These are phyloP conservation scores for Fistulinella prunicolor DNA, from an alignment of 768 basidiomycete genomes.

Conservation along the genomic window DNA sequence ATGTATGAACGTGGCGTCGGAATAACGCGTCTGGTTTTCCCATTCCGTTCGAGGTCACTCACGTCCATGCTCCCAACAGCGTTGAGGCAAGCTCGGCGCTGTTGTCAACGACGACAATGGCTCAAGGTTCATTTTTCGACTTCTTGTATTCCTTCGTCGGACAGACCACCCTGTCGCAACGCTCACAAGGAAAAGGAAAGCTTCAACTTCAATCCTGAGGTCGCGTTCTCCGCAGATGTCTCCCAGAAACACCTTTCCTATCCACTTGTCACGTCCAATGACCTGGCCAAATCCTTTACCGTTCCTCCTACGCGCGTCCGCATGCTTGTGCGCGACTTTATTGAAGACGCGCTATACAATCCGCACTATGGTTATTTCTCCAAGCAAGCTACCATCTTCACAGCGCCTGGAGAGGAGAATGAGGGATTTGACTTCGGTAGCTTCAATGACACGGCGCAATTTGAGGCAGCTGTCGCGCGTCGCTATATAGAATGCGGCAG, in stretches of 20 bases:
- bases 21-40: slow-evolving; percentile 6
- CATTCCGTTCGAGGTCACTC: slow-evolving; percentile 4
- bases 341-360: slow-evolving; percentile 96
- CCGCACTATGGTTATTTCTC: slow-evolving; percentile 98
- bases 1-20: slow-evolving; percentile 2
- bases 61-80: slow-evolving; percentile 22
- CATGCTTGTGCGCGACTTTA: slow-evolving; percentile 95
- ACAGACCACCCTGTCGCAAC: slow-evolving; percentile 12
- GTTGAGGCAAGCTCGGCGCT: slow-evolving; percentile 15
- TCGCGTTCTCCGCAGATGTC: slow-evolving; percentile 50
- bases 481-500: slow-evolving; percentile 72
- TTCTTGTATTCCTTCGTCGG: slow-evolving; percentile 12
- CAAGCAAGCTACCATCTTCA: slow-evolving; percentile 88
- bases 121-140: slow-evolving; percentile 27
- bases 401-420: slow-evolving; percentile 44
- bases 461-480: slow-evolving; percentile 76
- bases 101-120: slow-evolving; percentile 21
- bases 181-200: slow-evolving; percentile 47
- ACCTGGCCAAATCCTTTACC: slow-evolving; percentile 48
- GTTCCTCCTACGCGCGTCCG: slow-evolving; percentile 77
- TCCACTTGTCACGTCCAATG: slow-evolving; percentile 68
- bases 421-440: slow-evolving; percentile 62
- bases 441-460: slow-evolving; percentile 68
- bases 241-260: slow-evolving; percentile 45
- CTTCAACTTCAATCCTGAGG: slow-evolving; percentile 75